Percentiles rank a stretch among this genome's conserved stretches.
These are phyloP conservation scores for Raphanus sativus DNA, from an alignment of 345 rosid genomes.

Conservation along the genomic window DNA sequence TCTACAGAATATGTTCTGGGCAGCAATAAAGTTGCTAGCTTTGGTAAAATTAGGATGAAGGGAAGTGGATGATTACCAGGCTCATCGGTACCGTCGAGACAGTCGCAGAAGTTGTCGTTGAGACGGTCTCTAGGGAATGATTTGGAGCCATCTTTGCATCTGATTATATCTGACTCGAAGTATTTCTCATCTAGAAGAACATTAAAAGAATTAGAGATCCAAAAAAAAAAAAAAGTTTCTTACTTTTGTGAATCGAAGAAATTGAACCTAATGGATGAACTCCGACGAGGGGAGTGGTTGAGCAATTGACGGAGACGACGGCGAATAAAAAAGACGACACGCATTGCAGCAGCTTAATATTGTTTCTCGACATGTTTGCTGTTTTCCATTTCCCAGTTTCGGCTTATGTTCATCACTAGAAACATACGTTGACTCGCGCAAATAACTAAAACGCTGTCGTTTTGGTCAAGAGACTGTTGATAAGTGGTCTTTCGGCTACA, in stretches of 20 bases:
- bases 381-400: slow-evolving; percentile 11
- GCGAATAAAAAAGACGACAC: slow-evolving; percentile 27
- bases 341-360: slow-evolving; percentile 7
- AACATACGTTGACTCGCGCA: neutral
- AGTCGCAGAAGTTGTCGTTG: slow-evolving; percentile 91
- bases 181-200: slow-evolving; percentile 59
- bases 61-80: slow-evolving; percentile 56
- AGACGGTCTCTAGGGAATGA: slow-evolving; percentile 74
- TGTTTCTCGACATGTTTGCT: slow-evolving; percentile 28
- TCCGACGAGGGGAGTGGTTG: slow-evolving; percentile 47
- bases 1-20: neutral
- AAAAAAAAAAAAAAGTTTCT: neutral
- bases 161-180: slow-evolving; percentile 61
- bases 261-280: slow-evolving; percentile 68
- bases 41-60: neutral
- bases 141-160: slow-evolving; percentile 83
- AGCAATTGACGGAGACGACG: slow-evolving; percentile 31
- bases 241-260: slow-evolving; percentile 4
- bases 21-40: neutral
- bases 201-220: neutral
- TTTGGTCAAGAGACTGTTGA: neutral
- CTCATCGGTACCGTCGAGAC: slow-evolving; percentile 92
- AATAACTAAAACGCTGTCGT: neutral
- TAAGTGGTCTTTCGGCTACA: neutral
- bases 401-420: slow-evolving; percentile 1